These are phyloP conservation scores for Chiua sp. DNA, from an alignment of 1,284 basidiomycete genomes.

Conservation along the genomic window DNA sequence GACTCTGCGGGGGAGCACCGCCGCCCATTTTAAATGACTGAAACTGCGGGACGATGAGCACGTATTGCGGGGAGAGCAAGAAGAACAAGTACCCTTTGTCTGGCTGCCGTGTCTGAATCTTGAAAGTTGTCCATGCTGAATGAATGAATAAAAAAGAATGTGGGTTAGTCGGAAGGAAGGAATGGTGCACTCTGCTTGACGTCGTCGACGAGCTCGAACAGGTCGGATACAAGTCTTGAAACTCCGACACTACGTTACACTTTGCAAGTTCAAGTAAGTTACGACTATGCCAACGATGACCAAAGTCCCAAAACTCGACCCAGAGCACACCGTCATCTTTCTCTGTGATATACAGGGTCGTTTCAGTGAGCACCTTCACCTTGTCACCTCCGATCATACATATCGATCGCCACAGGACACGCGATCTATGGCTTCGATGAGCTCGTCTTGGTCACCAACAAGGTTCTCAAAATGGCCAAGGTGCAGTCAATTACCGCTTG, in stretches of 20 bases:
- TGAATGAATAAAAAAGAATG: constrained; percentile 41
- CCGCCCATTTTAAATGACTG: constrained; percentile 66
- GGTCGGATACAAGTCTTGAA: constrained; percentile 24
- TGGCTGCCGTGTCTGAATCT: constrained; percentile 46
- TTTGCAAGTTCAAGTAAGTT: no score
- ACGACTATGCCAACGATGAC: constrained; percentile 26
- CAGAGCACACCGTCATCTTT: constrained; percentile 66
- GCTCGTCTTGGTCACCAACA: constrained; percentile 70
- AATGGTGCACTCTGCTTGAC: background rate
- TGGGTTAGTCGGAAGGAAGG: constrained; percentile 20
- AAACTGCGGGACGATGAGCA: constrained; percentile 47
- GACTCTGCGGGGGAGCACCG: constrained; percentile 38
- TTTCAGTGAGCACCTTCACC: constrained; percentile 58
- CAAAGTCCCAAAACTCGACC: constrained; percentile 45
- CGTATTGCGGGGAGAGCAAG: background rate
- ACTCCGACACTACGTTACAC: constrained; percentile 18
- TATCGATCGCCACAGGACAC: constrained; percentile 40
- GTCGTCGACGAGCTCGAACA: background rate
- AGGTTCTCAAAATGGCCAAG: constrained; percentile 81
- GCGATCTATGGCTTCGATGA: constrained; percentile 74
- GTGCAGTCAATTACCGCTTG: constrained; percentile 38
- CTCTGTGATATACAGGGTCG: constrained; percentile 82
- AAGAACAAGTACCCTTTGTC: constrained; percentile 46
- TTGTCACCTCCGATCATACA: background rate
- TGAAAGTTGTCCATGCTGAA: constrained; percentile 29